A percentile compares a stretch with the other conserved stretches of the same genome.
phyloP scores from a whole-genome alignment of 768 basidiomycete genomes.

The Pisolithus albus region DNA sequence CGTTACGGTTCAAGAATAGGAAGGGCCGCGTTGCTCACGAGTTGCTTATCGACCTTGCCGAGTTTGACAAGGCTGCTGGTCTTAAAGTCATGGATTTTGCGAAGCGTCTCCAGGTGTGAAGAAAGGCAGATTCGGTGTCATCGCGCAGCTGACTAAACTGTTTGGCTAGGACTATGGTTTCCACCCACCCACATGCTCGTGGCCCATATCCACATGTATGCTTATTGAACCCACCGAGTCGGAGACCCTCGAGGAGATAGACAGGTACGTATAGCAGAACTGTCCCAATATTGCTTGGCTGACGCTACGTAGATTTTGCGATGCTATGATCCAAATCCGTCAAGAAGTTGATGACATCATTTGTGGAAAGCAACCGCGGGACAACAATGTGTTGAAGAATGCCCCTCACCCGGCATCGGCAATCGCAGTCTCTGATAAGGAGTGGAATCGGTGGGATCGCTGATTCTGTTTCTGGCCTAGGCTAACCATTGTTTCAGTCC shows the following conservation, averaged over 20 bases:
- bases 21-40: constrained; percentile 95
- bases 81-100: constrained; percentile 95
- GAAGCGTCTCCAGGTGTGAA: constrained; percentile 81
- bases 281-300: neutral
- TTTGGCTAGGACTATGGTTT: constrained; percentile 72
- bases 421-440: constrained; percentile 59
- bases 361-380: constrained; percentile 79
- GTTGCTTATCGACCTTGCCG: constrained; percentile 88
- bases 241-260: constrained; percentile 88
- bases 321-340: constrained; percentile 97
- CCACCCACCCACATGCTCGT: constrained; percentile 96
- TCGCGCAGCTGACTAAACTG: neutral
- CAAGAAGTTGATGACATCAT: constrained; percentile 85
- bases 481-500: constrained; percentile 43
- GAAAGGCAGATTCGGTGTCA: neutral
- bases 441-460: constrained; percentile 75
- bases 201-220: constrained; percentile 98
- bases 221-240: constrained; percentile 97
- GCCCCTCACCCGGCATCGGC: constrained; percentile 86
- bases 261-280: constrained; percentile 44
- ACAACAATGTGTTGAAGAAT: constrained; percentile 89
- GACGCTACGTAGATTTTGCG: constrained; percentile 67
- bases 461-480: neutral
- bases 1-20: constrained; percentile 79
- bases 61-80: constrained; percentile 87